Evolutionary conservation across 345 rosid genomes (phyloP).

Genomic region (Hirschfeldia incana): DNA sequence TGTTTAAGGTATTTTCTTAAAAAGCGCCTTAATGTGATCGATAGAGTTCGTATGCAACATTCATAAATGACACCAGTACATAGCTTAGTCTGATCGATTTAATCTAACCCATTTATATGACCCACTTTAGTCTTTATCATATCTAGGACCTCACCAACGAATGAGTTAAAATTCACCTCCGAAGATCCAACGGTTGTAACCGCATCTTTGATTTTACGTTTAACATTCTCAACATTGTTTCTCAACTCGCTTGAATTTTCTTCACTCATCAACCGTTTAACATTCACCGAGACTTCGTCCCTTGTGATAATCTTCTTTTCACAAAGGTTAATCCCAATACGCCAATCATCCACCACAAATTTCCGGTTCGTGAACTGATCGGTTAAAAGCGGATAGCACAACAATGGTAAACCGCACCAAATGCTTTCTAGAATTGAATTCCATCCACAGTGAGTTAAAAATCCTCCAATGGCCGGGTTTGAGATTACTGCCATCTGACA

Average conservation of each 20-base stretch:
- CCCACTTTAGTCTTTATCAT: constrained; percentile 21
- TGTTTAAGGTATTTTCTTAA: neutral
- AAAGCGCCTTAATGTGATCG: neutral
- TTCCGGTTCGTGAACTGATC: constrained; percentile 77
- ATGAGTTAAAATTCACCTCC: constrained; percentile 38
- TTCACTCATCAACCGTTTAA: constrained; percentile 43
- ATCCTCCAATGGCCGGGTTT: constrained; percentile 61
- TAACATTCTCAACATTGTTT: too few species aligned
- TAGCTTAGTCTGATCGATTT: neutral
- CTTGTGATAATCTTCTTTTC: constrained; percentile 36
- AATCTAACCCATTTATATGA: constrained; percentile 14
- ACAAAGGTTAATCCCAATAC: constrained; percentile 55
- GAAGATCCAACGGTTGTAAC: constrained; percentile 49
- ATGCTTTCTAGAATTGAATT: constrained; percentile 60
- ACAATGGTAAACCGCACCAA: constrained; percentile 59
- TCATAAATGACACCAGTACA: neutral
- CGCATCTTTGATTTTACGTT: constrained; percentile 43
- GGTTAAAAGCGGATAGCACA: constrained; percentile 59
- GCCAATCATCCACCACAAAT: constrained; percentile 71
- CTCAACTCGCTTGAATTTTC: constrained; percentile 35
- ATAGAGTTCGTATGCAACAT: neutral
- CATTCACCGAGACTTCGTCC: constrained; percentile 43
- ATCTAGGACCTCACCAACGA: constrained; percentile 34
- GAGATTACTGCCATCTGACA: constrained; percentile 48
- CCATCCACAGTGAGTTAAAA: constrained; percentile 80